These are phyloP conservation scores for Ganoderma multipileum DNA, from an alignment of 1,284 basidiomycete genomes.

Conservation along the genomic window DNA sequence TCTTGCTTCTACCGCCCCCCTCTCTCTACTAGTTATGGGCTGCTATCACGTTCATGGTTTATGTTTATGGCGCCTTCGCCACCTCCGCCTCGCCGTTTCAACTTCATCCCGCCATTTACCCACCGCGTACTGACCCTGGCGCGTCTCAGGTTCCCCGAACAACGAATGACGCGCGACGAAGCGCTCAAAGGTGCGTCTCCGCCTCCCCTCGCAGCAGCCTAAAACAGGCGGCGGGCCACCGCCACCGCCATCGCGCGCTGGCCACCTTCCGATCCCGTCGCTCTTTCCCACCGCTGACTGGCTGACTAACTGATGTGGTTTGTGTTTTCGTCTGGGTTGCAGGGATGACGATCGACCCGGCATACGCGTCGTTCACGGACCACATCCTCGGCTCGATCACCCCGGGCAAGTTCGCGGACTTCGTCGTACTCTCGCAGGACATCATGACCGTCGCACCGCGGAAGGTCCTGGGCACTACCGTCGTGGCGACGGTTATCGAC, in stretches of 20 bases:
- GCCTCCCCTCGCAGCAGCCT: too few relatives aligned
- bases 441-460: slow-evolving; percentile 73
- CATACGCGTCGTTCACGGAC: slow-evolving; percentile 88
- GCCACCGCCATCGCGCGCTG: neutral
- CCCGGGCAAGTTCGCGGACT: slow-evolving; percentile 85
- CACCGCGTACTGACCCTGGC: slow-evolving; percentile 8
- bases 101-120: neutral
- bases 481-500: slow-evolving; percentile 82
- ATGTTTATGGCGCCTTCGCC: too few relatives aligned
- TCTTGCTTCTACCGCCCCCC: neutral
- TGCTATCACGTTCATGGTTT: too few relatives aligned
- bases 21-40: neutral
- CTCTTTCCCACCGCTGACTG: neutral
- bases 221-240: neutral
- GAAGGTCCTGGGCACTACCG: slow-evolving; percentile 74
- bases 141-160: slow-evolving; percentile 74
- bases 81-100: neutral
- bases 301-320: neutral
- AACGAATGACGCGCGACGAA: slow-evolving; percentile 78
- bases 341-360: slow-evolving; percentile 81
- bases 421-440: slow-evolving; percentile 81
- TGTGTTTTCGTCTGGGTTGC: slow-evolving; percentile 3
- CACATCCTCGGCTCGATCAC: slow-evolving; percentile 73
- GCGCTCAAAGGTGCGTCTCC: slow-evolving; percentile 62
- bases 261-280: neutral